Conservation (phyloP, 192 early-diverging fungal species). For the Diversispora epigaea region DNA sequence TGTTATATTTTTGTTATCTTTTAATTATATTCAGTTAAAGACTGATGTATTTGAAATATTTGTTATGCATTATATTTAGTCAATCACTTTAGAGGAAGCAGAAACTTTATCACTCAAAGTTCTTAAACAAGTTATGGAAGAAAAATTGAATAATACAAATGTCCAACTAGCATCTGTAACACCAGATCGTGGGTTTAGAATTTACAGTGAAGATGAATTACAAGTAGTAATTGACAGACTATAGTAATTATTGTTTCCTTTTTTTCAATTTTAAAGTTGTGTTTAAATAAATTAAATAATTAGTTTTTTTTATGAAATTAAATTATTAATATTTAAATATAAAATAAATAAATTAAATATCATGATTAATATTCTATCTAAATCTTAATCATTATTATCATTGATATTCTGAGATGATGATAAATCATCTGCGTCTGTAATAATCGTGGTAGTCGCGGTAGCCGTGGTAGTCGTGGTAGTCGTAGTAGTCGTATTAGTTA, state of each 20-base stretch:
- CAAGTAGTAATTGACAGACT: conserved; percentile 73
- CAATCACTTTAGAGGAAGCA: conserved; percentile 83
- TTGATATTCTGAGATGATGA: too few relatives aligned
- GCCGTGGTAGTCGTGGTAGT: too few relatives aligned
- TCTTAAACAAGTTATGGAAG: conserved; percentile 99
- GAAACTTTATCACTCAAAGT: conserved; percentile 90
- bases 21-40: conserved; percentile 20
- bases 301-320: too few relatives aligned
- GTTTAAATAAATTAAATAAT: too few relatives aligned
- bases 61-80: conserved; percentile 42
- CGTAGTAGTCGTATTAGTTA: too few relatives aligned
- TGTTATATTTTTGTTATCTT: background rate
- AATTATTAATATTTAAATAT: too few relatives aligned
- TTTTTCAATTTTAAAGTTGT: too few relatives aligned
- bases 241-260: conserved; percentile 35
- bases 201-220: conserved; percentile 80
- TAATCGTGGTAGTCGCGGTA: too few relatives aligned
- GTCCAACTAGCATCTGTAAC: conserved; percentile 94
- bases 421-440: too few relatives aligned
- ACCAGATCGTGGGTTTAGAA: conserved; percentile 69
- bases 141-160: conserved; percentile 95
- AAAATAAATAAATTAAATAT: too few relatives aligned
- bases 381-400: too few relatives aligned
- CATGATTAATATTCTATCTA: too few relatives aligned
- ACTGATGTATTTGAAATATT: background rate